Percentiles rank a stretch among this genome's conserved stretches.
Evolutionary conservation across 192 early-diverging fungal genomes (phyloP).

Genomic region (Coemansia sp.): DNA sequence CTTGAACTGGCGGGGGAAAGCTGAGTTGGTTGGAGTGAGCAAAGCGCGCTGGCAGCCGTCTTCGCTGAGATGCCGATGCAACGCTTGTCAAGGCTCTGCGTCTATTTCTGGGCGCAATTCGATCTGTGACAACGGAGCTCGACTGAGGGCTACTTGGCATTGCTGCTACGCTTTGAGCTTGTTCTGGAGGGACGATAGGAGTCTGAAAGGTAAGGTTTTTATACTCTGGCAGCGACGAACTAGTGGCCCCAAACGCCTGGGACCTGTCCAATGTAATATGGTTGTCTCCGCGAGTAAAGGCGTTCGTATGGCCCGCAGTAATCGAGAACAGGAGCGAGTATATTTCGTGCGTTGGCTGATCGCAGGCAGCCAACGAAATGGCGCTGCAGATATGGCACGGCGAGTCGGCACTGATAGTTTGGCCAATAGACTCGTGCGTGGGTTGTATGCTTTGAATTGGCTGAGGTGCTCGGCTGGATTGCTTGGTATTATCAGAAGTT

Average conservation of each 20-base stretch:
- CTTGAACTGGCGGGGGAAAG: constrained; percentile 27
- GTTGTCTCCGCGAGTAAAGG: too few relatives aligned
- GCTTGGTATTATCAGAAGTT: not conserved
- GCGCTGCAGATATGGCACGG: not conserved
- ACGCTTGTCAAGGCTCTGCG: not conserved
- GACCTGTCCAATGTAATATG: not conserved
- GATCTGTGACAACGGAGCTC: not conserved
- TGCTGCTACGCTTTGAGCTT: not conserved
- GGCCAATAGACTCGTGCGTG: not conserved
- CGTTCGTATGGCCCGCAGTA: not conserved
- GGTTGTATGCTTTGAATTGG: not conserved
- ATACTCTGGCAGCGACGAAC: not conserved
- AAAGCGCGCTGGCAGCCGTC: not conserved
- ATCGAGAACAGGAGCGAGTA: not conserved
- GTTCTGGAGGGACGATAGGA: not conserved
- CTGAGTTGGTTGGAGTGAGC: constrained; percentile 8
- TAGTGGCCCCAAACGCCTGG: not conserved
- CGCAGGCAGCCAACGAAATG: not conserved
- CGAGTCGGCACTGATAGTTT: not conserved
- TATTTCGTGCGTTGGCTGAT: not conserved
- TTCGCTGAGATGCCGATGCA: not conserved
- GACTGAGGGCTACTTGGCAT: not conserved
- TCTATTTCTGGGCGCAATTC: not conserved
- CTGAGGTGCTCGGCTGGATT: not conserved
- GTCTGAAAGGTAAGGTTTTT: not conserved